Evolutionary conservation across 1,139 yeast species (phyloP).

Genomic region (Yamadazyma buinensis): DNA sequence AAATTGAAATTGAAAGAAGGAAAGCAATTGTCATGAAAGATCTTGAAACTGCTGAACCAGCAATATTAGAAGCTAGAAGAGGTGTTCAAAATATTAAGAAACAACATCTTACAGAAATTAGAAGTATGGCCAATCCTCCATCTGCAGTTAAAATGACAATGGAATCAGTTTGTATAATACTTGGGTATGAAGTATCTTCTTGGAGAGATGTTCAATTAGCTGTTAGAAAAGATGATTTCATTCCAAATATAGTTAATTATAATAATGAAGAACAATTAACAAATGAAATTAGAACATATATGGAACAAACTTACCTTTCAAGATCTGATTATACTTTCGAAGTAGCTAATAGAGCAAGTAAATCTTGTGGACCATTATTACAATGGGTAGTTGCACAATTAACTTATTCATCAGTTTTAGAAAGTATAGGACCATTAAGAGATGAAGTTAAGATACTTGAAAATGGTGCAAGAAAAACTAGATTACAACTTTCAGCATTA

Average conservation of each 20-base stretch:
- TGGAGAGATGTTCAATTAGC: conserved; percentile 89
- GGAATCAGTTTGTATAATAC: conserved; percentile 80
- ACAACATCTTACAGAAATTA: conserved; percentile 83
- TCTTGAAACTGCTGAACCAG: conserved; percentile 76
- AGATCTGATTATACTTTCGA: conserved; percentile 67
- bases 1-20: conserved; percentile 55
- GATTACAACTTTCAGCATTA: conserved; percentile 69
- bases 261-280: conserved; percentile 61
- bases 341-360: conserved; percentile 82
- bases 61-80: conserved; percentile 74
- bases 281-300: conserved; percentile 45
- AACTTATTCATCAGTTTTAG: conserved; percentile 62
- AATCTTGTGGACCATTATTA: conserved; percentile 90
- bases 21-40: conserved; percentile 56
- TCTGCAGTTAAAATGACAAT: conserved; percentile 78
- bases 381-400: conserved; percentile 92
- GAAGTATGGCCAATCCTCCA: conserved; percentile 92
- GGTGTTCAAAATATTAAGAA: conserved; percentile 91
- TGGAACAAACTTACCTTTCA: conserved; percentile 60
- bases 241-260: conserved; percentile 74
- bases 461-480: conserved; percentile 55
- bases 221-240: conserved; percentile 83
- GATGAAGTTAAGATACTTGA: conserved; percentile 64
- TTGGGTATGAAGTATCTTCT: conserved; percentile 64
- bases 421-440: conserved; percentile 70